A percentile compares a stretch with the other conserved stretches of the same genome.
Evolutionary conservation across 352 stramenopile species (phyloP).

Genomic region (Phytophthora boehmeriae): DNA sequence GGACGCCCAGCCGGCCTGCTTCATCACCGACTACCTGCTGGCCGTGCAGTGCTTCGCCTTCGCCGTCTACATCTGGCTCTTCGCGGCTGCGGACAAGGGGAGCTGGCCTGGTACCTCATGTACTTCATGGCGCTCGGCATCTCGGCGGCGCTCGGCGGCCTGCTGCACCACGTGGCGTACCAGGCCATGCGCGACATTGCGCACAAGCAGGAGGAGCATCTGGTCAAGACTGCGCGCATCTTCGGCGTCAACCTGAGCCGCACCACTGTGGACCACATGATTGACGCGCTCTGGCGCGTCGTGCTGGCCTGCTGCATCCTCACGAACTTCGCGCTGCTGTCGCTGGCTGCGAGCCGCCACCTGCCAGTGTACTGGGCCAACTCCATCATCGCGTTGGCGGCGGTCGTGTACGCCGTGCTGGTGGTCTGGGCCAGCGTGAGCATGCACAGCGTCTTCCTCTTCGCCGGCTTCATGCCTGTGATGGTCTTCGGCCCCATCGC

Average conservation of each 20-base stretch:
- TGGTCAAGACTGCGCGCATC: constrained; percentile 68
- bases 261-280: constrained; percentile 71
- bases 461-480: constrained; percentile 80
- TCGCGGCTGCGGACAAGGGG: constrained; percentile 56
- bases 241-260: constrained; percentile 79
- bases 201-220: constrained; percentile 71
- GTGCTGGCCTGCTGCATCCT: constrained; percentile 84
- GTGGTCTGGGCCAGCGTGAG: constrained; percentile 82
- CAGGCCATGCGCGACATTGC: constrained; percentile 74
- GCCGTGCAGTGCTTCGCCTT: constrained; percentile 86
- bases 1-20: constrained; percentile 86
- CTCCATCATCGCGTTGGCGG: constrained; percentile 72
- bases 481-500: constrained; percentile 82
- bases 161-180: constrained; percentile 86
- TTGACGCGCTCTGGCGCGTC: constrained; percentile 82
- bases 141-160: constrained; percentile 71
- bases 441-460: constrained; percentile 86
- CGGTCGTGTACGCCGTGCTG: constrained; percentile 67
- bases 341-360: constrained; percentile 77
- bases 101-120: constrained; percentile 80
- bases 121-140: constrained; percentile 88
- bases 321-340: constrained; percentile 86
- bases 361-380: constrained; percentile 78
- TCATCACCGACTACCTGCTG: constrained; percentile 89
- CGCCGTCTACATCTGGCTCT: constrained; percentile 80